Evolutionary conservation across 768 basidiomycete species (phyloP), one percentile per base, ranked within the genome.

Genomic region (Collybia sp.): DNA sequence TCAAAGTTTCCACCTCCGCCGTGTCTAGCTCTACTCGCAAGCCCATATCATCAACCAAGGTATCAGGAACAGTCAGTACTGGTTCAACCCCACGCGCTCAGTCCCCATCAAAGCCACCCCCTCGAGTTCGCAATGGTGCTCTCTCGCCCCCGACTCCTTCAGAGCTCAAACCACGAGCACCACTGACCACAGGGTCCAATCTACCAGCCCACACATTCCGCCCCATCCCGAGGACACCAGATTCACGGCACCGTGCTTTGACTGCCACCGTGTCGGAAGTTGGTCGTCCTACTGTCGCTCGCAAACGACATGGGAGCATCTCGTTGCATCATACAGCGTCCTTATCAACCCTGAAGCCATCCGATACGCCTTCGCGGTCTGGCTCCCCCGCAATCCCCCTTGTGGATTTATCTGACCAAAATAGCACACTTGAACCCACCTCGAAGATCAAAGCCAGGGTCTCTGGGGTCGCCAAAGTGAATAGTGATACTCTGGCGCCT

Each of bases 401-500:
- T 17, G 40, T 44, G 12, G 54, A 55, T 19, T 43, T 40, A 18
- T 48, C 51, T 0, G 50, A 57, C 17, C 36, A 48, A 25, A 51
- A 50, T 12, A 39, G 43, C 13, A 53, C 57, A 19, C 53, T 55
- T 15, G 58, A 65, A 2, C 67, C 64, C 2, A 49, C 65, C 1
- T 54, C 65, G 30, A 71, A 68, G 56, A 74, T 88, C 50, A 85
- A 76, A 61, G 77, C 85, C 15, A 87, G 79, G 56, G 70, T 87
- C 18, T 75, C 83, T 0, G 61, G 65, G 32, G 50, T 80, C 37
- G 75, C 70, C 16, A 79, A 72, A 50, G 50, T 62, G 8, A 44
- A 52, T 31, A 47, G 44, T 19, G 59, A 59, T 12, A 48, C 53
- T 4, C 43, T 54, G 18, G 49, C 59, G 4, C 25, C 25, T 3